Evolutionary conservation across 108 stramenopile species (phyloP).

Genomic region (Conticribra weissflogii): DNA sequence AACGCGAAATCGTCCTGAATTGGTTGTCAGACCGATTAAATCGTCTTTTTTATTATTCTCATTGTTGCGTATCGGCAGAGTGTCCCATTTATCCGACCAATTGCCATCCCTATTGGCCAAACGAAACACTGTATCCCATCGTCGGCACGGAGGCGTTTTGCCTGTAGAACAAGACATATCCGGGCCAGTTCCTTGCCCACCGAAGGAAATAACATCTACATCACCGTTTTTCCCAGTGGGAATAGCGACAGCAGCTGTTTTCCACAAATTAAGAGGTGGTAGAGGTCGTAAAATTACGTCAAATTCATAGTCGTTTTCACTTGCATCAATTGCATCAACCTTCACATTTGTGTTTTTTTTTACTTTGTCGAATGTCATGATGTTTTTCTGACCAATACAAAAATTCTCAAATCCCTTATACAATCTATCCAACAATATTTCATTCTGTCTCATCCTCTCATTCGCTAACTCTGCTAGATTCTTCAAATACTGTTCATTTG

Average conservation of each 20-base stretch:
- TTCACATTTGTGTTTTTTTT: too few species aligned
- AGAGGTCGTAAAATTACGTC: conserved; percentile 31
- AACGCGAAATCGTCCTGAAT: conserved; percentile 35
- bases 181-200: conserved; percentile 85
- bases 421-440: conserved; percentile 56
- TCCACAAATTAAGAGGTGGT: conserved; percentile 75
- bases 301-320: conserved; percentile 15
- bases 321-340: neutral
- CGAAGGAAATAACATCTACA: conserved; percentile 62
- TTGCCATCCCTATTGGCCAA: conserved; percentile 25
- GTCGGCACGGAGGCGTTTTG: conserved; percentile 13
- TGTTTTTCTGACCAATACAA: too few species aligned
- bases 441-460: conserved; percentile 60
- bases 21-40: conserved; percentile 8
- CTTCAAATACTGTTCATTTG: conserved; percentile 49
- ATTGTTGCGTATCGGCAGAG: neutral
- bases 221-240: conserved; percentile 9
- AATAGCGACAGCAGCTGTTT: conserved; percentile 58
- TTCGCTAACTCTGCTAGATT: conserved; percentile 65
- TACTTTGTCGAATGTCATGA: too few species aligned
- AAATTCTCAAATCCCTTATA: conserved; percentile 44
- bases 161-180: neutral
- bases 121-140: conserved; percentile 51
- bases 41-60: too few species aligned
- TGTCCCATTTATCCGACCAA: conserved; percentile 48